phyloP scores from a whole-genome alignment of 2,329 filamentous ascomycete genomes.

The Paecilomyces sp. region DNA sequence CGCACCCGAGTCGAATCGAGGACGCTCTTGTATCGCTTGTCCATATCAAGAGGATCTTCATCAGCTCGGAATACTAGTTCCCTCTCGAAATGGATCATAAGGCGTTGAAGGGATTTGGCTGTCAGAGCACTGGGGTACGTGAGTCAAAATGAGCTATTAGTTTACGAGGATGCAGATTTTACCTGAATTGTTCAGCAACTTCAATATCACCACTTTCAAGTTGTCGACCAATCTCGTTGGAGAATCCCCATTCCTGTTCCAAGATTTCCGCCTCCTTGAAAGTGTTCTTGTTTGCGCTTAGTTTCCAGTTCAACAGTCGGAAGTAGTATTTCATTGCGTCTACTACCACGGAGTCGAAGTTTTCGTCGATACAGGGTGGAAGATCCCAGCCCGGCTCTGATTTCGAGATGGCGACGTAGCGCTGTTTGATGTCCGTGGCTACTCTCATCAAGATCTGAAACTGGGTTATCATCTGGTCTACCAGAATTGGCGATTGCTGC shows the following conservation, averaged over 20 bases:
- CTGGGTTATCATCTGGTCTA: constrained; percentile 95
- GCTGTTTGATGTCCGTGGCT: constrained; percentile 85
- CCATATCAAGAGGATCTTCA: constrained; percentile 81
- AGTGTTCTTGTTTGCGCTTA: constrained; percentile 95
- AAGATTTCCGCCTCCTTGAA: constrained; percentile 98
- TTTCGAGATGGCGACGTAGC: constrained; percentile 75
- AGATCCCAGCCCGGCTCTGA: constrained; percentile 91
- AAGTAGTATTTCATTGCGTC: constrained; percentile 97
- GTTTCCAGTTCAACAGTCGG: constrained; percentile 96
- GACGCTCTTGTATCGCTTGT: constrained; percentile 92
- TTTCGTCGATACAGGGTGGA: constrained; percentile 92
- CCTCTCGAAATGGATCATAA: constrained; percentile 85
- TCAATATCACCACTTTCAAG: constrained; percentile 93
- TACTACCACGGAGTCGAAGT: constrained; percentile 84
- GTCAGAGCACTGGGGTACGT: constrained; percentile 60
- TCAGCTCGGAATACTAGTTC: constrained; percentile 80
- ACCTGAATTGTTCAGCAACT: constrained; percentile 93
- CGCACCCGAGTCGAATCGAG: constrained; percentile 93
- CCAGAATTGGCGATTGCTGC: constrained; percentile 86
- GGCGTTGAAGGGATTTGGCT: constrained; percentile 79
- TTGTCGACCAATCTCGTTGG: constrained; percentile 83
- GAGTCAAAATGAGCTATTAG: constrained; percentile 12
- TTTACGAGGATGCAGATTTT: constrained; percentile 6
- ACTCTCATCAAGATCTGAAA: constrained; percentile 90
- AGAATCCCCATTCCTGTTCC: constrained; percentile 97